Base-by-base conservation (phyloP, 495 filamentous ascomycete genomes). In the Daldinia vernicosa region DNA sequence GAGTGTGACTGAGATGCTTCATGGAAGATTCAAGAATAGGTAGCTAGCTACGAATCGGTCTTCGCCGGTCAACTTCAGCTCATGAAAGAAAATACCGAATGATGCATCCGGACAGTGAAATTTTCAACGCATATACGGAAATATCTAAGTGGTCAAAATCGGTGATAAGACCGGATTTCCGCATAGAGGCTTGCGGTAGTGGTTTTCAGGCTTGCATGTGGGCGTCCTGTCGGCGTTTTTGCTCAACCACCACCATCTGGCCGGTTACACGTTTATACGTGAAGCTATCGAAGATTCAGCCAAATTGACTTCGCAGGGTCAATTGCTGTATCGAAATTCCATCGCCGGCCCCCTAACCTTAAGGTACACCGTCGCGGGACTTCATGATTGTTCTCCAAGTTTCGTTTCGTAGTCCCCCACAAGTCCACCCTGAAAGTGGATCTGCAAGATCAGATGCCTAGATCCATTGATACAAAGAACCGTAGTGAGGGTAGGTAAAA, bases 161-260 rank as follows among this genome's bases (percentile, higher is more conserved):
- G 30, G 17, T 56, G 39, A 64, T 26, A 45, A 63, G 69, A 63
- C 22, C 56, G 57, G 66, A 26, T 65, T 39, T 52, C 8, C 60
- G 50, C 65, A 72, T 69, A 33, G 24, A 33, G 54, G 47, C 66
- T 67, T 28, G 62, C 53, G 28, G 56, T 61, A 37, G 33, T 60
- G 65, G 66, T 69, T 19, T 50, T 54, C 67, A 24, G 58, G 57
- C 58, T 69, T 69, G 71, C 71, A 74, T 62, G 1, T 52, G 43
- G 56, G 66, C 61, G 59, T 70, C 52, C 43, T 69, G 56, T 67
- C 33, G 63, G 56, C 56, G 63, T 43, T 54, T 26, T 55, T 67
- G 33, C 33, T 50, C 51, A 26, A 40, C 57, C 19, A 22, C n/a
- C 26, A 56, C 40, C 43, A 51, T 66, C 50, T 45, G 9, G 12